Base-by-base conservation (phyloP, 78 protist species). In the Polysphondylium violaceum region DNA sequence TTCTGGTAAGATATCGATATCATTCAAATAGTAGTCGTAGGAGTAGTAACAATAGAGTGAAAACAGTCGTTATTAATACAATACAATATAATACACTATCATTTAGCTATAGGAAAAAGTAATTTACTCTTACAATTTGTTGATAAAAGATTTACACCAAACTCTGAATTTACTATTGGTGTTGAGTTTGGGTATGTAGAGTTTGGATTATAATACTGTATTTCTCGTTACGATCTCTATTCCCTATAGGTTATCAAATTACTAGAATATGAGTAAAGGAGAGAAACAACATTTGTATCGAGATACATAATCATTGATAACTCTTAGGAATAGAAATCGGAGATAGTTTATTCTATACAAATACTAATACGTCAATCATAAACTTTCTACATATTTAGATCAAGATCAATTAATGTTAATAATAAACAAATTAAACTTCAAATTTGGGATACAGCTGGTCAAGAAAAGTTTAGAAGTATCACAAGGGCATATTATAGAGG, bases 401-500 rank as follows among this genome's bases (percentile, higher is more conserved):
- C 99, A 1, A 83, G 99, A 21, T 96, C 94, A 88, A 76, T 99
- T 33, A 69, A 87, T 4, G 79, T 99, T 21, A 98, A 98, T 50
- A 27, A 38, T 50, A 91, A 96, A 55, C 96, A 95, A 27, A 88
- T 99, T 64, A 99, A 99, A 86, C 74, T 99, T 40, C 99, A 98
- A 75, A 97, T 99, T 27, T 99, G 99, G 99, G 99, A 98, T 79
- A 85, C 95, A 14, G 99, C 99, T 3, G 99, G 98, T 1, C 99
- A 97, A 40, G 99, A 98, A 86, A 88, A 97, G 8, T 99, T 99
- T 91, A 96, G 99, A 3, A 91, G 98, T 29, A 98, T 99, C 87
- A 98, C 99, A 14, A 95, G 99, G 27, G 97, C 99, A 25, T 99
- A 99, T 90, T 98, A 98, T 78, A 93, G 99, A 6, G 99, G 99